A percentile compares a stretch with the other conserved stretches of the same genome.
phyloP scores from a whole-genome alignment of 805 yeast genomes.

The Debaryomyces maramus region DNA sequence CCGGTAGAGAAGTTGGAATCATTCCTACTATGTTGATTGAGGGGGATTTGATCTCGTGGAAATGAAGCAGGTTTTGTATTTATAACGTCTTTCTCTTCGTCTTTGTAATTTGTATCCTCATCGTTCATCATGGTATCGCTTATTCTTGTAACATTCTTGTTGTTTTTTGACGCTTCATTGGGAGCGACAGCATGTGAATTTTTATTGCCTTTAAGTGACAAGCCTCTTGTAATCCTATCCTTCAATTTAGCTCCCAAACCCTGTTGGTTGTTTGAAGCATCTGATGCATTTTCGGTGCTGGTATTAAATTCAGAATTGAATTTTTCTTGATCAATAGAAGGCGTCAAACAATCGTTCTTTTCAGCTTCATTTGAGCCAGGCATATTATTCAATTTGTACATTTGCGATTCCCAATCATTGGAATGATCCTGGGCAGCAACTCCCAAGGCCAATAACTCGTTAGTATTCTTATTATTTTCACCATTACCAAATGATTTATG shows the following conservation, averaged over 20 bases:
- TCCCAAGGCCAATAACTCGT: conserved; percentile 73
- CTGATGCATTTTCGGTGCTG: conserved; percentile 8
- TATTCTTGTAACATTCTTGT: conserved; percentile 17
- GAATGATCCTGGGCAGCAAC: conserved; percentile 80
- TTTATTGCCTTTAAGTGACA: conserved; percentile 28
- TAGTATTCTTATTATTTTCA: conserved; percentile 20
- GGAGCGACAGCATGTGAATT: conserved; percentile 9
- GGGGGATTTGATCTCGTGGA: conserved; percentile 10
- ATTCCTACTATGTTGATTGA: conserved; percentile 23
- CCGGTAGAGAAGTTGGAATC: conserved; percentile 23
- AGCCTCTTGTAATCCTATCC: conserved; percentile 44
- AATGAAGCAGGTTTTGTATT: conserved; percentile 2
- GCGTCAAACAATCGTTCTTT: conserved; percentile 17
- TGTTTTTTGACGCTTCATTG: conserved; percentile 1
- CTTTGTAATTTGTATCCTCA: conserved; percentile 9
- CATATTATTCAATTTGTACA: conserved; percentile 47
- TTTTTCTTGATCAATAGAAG: conserved; percentile 8
- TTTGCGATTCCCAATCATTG: conserved; percentile 69
- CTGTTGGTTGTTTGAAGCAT: conserved; percentile 3
- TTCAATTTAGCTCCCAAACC: conserved; percentile 45
- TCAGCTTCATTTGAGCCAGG: conserved; percentile 15
- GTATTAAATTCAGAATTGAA: conserved; percentile 4
- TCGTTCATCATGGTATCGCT: conserved; percentile 25
- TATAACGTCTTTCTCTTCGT: conserved; percentile 7
- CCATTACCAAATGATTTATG: conserved; percentile 5